Evolutionary conservation across 2,329 filamentous ascomycete genomes (phyloP).

Genomic region (Penicillium decumbens): DNA sequence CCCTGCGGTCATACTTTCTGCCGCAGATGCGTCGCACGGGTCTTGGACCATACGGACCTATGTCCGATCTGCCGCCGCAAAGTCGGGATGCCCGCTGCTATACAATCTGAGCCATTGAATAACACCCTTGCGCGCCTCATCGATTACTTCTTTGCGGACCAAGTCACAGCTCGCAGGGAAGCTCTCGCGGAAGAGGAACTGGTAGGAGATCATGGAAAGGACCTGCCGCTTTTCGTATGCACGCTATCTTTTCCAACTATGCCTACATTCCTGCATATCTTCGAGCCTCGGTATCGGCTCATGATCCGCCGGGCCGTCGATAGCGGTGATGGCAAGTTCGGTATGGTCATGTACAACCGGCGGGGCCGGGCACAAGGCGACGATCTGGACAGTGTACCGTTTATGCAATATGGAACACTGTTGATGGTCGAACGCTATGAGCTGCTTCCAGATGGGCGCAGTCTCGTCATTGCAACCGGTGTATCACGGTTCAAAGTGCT

Average conservation of each 20-base stretch:
- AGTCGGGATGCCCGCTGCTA: conserved; percentile 52
- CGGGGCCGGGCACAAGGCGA: conserved; percentile 49
- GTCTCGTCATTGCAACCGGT: conserved; percentile 72
- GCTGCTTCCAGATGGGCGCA: conserved; percentile 72
- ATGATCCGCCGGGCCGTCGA: conserved; percentile 79
- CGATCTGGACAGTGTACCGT: conserved; percentile 52
- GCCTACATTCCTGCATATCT: conserved; percentile 84
- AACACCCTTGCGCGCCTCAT: conserved; percentile 60
- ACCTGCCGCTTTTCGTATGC: conserved; percentile 73
- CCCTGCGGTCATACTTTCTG: conserved; percentile 88
- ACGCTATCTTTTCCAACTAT: conserved; percentile 75
- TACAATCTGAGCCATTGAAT: conserved; percentile 56
- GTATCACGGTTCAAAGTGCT: conserved; percentile 70
- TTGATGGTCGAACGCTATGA: conserved; percentile 71
- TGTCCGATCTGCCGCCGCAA: conserved; percentile 75
- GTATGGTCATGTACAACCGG: conserved; percentile 72
- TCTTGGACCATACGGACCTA: conserved; percentile 69
- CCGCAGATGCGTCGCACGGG: conserved; percentile 68
- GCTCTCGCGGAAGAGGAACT: conserved; percentile 56
- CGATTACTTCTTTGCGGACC: conserved; percentile 63
- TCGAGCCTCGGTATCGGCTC: conserved; percentile 84
- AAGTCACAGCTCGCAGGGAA: conserved; percentile 55
- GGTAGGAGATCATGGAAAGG: conserved; percentile 52
- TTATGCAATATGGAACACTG: conserved; percentile 72
- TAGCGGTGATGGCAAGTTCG: conserved; percentile 66